These are phyloP conservation scores for Russula compacta DNA, from an alignment of 768 basidiomycete genomes.

Conservation along the genomic window DNA sequence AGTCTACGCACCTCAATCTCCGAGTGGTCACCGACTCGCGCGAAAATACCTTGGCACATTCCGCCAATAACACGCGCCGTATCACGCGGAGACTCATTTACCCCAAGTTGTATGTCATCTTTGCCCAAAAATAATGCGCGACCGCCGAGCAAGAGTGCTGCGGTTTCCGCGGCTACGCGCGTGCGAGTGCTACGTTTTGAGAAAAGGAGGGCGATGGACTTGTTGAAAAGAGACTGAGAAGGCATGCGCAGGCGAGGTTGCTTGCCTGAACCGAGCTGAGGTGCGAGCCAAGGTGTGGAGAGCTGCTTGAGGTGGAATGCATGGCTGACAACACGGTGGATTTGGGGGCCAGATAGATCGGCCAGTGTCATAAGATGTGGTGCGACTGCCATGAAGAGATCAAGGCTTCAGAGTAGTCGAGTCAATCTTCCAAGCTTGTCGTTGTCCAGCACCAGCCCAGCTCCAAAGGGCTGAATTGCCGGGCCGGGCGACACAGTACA, in stretches of 20 bases:
- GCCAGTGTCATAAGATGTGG: conserved; percentile 86
- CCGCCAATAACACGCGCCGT: conserved; percentile 82
- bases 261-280: conserved; percentile 33
- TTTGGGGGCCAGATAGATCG: conserved; percentile 72
- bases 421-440: too few species aligned
- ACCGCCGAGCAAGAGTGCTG: conserved; percentile 71
- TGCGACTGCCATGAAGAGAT: conserved; percentile 20
- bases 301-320: conserved; percentile 55
- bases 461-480: too few species aligned
- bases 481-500: too few species aligned
- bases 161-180: conserved; percentile 80
- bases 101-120: conserved; percentile 91
- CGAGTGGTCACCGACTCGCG: conserved; percentile 84
- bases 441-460: too few species aligned
- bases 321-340: conserved; percentile 53
- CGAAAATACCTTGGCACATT: conserved; percentile 96
- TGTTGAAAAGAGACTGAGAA: conserved; percentile 67
- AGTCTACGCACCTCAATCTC: conserved; percentile 73
- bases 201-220: conserved; percentile 84
- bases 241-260: conserved; percentile 42
- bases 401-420: not conserved
- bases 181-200: conserved; percentile 92
- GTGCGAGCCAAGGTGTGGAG: conserved; percentile 59
- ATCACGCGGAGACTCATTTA: conserved; percentile 84
- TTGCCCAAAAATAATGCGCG: conserved; percentile 81